Base-by-base conservation (phyloP, 1,284 basidiomycete species). In the Cryptococcus sp. region DNA sequence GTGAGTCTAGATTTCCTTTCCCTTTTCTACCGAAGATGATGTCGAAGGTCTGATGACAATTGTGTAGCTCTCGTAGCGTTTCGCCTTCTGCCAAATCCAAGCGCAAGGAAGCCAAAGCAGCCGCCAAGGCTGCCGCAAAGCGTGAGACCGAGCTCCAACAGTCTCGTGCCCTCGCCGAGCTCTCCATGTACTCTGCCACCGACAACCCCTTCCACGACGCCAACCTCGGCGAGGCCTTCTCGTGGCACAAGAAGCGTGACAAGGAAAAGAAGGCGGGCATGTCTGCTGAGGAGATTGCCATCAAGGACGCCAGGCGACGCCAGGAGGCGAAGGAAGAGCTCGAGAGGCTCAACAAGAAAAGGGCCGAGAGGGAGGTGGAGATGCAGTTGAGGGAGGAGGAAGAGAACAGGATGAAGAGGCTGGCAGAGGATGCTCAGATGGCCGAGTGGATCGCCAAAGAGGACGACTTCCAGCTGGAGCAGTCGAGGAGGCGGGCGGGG, bases 221-320 rank as follows among this genome's bases (percentile, higher is more conserved):
- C 60, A 97, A 97, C 74, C 84, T 98, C 28, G 87, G 86, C 21
- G 90, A 97, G 70, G 89, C 92, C 73, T 98, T 98, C 77, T 85
- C 88, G 57, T 99, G 96, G 96, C 90, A 92, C 77, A 99, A 99
- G 82, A 98, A 98, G 80, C 84, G 86, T 38, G 95, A 98, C 73
- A 92, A 92, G 79, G 96, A 98, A 74, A 84, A 85, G 70, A 97
- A 95, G 76, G 79, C 85, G 56, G 96, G 96, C 1, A 70, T 98
- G 55, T 84, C 87, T 1, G 70, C 86, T 0, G 86, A 85, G 1
- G 95, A 99, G 70, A 83, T 89, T 2, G 87, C 88, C 59, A 81
- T 82, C 61, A 83, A 84, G 64, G 96, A 99, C 78, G 86, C 86
- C 3, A 75, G 89, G 23, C 79, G 95, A 51, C 82, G 88, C 35